Evolutionary conservation across 805 yeast species (phyloP), one percentile per base, ranked within the genome.

Genomic region (Saccharomycopsis babjevae): DNA sequence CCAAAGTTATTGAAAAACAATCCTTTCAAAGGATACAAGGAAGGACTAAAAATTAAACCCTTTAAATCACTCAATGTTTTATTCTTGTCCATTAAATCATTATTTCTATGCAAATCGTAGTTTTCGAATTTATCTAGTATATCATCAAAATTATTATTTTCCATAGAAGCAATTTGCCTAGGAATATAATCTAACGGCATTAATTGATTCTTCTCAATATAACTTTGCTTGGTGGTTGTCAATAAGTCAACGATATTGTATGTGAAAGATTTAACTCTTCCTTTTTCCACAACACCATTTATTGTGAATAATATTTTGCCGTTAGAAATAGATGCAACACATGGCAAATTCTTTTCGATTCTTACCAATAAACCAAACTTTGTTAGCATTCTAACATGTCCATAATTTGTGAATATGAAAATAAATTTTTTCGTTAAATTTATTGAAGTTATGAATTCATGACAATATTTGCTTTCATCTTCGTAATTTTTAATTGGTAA

Each of bases 1-100:
- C 96, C 96, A 67, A 82, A 85, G 54, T 85, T 85, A 52, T 89
- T 86, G 76, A 93, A 94, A 68, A 94, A 91, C n/a, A 89, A 70
- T 1, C 92, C 86, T 64, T 81, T 83, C 64, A 74, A 67, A 61
- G 76, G 73, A 67, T 74, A 79, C 68, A 64, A 38, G 0, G 66
- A 61, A 5, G 60, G 38, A 11, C 38, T 34, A 34, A 20, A 59
- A n/a, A 59, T 42, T 20, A 59, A 20, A 34, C 36, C 22, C 28
- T 46, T 46, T 7, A 46, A 46, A n/a, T 52, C 57, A 15, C 20
- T 32, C 20, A 46, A 39, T 13, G 52, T 46, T 16, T n/a, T 25
- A 46, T 46, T 25, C 10, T 46, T 46, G 18, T 50, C 55, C 15
- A 57, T 32, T 15, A 57, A 22, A 67, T 76, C 66, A 60, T 67